A percentile compares a stretch with the other conserved stretches of the same genome.
These are phyloP conservation scores for Perilla frutescens DNA, from an alignment of 257 asterid species.

Conservation along the genomic window DNA sequence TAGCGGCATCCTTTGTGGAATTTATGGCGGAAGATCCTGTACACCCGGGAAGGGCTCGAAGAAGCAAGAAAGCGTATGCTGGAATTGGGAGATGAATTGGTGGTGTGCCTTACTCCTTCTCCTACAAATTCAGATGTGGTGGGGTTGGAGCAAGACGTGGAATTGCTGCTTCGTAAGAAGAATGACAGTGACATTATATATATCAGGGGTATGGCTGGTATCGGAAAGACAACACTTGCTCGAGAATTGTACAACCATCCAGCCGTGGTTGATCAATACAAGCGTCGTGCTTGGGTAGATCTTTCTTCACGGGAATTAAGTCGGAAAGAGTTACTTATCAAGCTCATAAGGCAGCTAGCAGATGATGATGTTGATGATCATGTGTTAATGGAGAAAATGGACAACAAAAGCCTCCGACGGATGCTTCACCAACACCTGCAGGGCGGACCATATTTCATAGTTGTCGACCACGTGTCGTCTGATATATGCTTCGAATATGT, in stretches of 20 bases:
- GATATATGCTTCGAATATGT: background rate
- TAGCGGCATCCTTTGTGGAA: no score
- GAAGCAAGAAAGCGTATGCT: no score
- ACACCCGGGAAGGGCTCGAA: no score
- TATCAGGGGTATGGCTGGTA: constrained; percentile 21
- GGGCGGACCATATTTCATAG: background rate
- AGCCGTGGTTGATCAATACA: constrained; percentile 8
- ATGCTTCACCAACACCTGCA: background rate
- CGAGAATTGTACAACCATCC: constrained; percentile 17
- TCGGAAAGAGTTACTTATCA: constrained; percentile 10
- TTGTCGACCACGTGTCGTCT: constrained; percentile 16
- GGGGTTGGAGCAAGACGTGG: constrained; percentile 27
- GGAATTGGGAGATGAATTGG: no score
- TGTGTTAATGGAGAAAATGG: background rate
- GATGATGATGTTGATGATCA: background rate
- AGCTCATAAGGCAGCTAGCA: constrained; percentile 19
- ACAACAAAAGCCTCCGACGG: background rate
- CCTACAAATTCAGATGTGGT: background rate
- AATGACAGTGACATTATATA: background rate
- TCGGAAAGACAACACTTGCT: constrained; percentile 32
- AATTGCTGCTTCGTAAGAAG: background rate
- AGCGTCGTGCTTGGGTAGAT: constrained; percentile 30
- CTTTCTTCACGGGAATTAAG: constrained; percentile 19
- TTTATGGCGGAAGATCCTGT: no score
- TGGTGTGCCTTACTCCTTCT: no score